phyloP scores from a whole-genome alignment of 1,284 basidiomycete species.

The Moesziomyces aphidis region DNA sequence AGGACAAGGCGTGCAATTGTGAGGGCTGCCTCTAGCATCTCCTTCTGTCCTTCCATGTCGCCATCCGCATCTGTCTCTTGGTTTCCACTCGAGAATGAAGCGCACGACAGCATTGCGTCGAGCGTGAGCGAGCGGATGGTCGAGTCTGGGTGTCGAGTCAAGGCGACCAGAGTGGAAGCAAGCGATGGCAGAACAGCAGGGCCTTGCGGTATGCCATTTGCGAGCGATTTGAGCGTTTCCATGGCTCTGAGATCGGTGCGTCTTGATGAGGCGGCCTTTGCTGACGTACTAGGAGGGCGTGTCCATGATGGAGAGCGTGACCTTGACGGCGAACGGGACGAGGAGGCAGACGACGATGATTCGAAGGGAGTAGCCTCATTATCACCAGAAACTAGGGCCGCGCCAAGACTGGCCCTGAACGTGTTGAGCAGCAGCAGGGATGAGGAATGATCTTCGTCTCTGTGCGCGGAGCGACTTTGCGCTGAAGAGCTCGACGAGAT shows the following conservation, averaged over 20 bases:
- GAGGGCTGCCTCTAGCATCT: slow-evolving; percentile 38
- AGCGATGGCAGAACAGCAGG: slow-evolving; percentile 31
- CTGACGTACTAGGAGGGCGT: neutral
- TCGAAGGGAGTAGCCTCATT: neutral
- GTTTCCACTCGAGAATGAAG: neutral
- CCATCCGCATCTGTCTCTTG: neutral
- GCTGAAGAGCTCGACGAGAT: neutral
- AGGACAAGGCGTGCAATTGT: slow-evolving; percentile 32
- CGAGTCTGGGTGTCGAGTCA: slow-evolving; percentile 28
- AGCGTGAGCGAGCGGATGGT: slow-evolving; percentile 27
- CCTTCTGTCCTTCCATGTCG: slow-evolving; percentile 13
- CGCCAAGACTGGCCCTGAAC: slow-evolving; percentile 24
- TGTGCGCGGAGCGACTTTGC: neutral
- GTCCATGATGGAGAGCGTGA: slow-evolving; percentile 9
- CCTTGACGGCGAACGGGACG: slow-evolving; percentile 5
- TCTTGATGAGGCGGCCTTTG: neutral
- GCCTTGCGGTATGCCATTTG: slow-evolving; percentile 18
- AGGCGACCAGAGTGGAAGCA: slow-evolving; percentile 31
- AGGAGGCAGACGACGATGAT: neutral
- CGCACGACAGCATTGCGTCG: slow-evolving; percentile 32
- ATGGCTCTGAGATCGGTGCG: slow-evolving; percentile 6
- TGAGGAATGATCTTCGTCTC: slow-evolving; percentile 7
- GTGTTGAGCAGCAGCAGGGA: slow-evolving; percentile 52
- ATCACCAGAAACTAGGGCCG: neutral
- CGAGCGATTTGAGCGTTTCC: slow-evolving; percentile 25